Evolutionary conservation across 73 alveolate species (phyloP).

Genomic region (Tetrahymena borealis): DNA sequence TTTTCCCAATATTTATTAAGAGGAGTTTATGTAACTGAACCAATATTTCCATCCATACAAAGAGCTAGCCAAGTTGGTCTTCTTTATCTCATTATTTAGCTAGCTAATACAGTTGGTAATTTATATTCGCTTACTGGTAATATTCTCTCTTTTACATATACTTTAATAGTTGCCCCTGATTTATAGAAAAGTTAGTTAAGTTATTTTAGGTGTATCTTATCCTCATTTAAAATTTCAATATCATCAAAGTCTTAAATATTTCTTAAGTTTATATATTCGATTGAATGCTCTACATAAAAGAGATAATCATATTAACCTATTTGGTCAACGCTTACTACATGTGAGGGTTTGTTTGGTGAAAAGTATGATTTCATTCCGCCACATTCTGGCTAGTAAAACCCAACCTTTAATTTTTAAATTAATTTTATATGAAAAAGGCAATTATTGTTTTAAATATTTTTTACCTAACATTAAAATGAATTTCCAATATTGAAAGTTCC

Average conservation of each 20-base stretch:
- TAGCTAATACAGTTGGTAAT: background rate
- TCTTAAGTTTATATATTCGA: background rate
- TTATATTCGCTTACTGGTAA: background rate
- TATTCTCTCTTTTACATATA: background rate
- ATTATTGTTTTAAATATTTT: background rate
- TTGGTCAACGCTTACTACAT: background rate
- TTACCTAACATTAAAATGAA: background rate
- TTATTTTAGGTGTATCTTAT: background rate
- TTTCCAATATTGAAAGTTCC: background rate
- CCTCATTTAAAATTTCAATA: background rate
- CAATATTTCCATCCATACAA: background rate
- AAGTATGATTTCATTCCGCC: background rate
- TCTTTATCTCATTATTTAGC: background rate
- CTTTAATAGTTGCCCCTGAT: background rate
- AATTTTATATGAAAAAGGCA: background rate
- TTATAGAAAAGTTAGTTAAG: background rate
- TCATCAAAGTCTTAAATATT: background rate
- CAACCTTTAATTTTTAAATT: background rate
- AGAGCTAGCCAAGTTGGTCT: background rate
- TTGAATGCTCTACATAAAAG: background rate
- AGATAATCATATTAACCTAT: background rate
- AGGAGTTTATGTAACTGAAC: background rate
- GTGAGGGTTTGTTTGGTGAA: background rate
- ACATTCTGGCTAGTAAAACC: background rate
- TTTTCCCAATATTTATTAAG: background rate